Percentiles rank a stretch among this genome's conserved stretches.
These are phyloP conservation scores for Austropuccinia psidii DNA, from an alignment of 1,284 basidiomycete species.

Conservation along the genomic window DNA sequence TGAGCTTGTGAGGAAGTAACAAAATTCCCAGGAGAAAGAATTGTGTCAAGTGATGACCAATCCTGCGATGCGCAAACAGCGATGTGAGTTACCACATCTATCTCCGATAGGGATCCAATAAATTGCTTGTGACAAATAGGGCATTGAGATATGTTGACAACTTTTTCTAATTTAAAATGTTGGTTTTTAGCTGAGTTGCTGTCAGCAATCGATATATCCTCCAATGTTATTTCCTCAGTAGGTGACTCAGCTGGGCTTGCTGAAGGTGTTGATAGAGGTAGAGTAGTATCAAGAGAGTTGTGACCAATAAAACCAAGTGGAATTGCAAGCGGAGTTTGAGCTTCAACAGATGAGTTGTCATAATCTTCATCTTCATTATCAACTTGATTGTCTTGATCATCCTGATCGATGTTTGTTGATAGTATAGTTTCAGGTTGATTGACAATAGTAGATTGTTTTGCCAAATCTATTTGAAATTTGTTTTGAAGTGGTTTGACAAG, in stretches of 20 bases:
- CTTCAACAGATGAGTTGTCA: not conserved
- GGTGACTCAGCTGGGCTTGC: not conserved
- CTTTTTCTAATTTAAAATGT: conserved; percentile 56
- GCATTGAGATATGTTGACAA: conserved; percentile 90
- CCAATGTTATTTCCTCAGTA: not conserved
- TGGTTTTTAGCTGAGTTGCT: not conserved
- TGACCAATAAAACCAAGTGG: conserved; percentile 19
- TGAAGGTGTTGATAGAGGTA: not conserved
- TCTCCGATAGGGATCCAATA: conserved; percentile 73
- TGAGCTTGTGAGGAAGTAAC: conserved; percentile 93
- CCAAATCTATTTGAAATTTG: not conserved
- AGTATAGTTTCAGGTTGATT: not conserved
- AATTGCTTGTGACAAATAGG: conserved; percentile 85
- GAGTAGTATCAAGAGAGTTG: conserved; percentile 8
- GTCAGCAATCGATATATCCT: not conserved
- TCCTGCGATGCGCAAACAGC: conserved; percentile 85
- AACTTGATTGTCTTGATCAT: not conserved
- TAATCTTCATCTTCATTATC: not conserved
- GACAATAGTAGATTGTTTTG: conserved; percentile 1
- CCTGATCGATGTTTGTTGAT: not conserved
- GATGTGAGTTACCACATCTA: conserved; percentile 61
- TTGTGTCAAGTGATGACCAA: conserved; percentile 70
- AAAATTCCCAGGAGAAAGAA: conserved; percentile 74
- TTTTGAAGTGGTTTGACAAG: conserved; percentile 47
- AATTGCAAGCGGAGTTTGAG: not conserved